phyloP scores from a whole-genome alignment of 495 filamentous ascomycete species.

The Staphylotrichum longicolle region DNA sequence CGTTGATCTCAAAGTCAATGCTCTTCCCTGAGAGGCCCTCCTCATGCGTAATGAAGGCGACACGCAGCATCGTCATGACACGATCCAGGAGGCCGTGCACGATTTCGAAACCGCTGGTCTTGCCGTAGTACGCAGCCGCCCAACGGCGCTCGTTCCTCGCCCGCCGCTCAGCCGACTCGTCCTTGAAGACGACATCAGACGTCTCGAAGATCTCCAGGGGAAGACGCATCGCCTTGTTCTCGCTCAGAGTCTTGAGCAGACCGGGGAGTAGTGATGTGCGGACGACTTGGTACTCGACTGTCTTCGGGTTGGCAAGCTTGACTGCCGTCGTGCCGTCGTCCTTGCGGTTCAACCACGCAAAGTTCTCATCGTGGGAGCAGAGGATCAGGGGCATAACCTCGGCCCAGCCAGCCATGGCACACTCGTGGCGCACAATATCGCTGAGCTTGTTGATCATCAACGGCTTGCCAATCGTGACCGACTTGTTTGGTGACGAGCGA shows the following conservation, averaged over 20 bases:
- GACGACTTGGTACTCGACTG: slow-evolving; percentile 92
- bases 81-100: slow-evolving; percentile 93
- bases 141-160: slow-evolving; percentile 90
- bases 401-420: slow-evolving; percentile 91
- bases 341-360: slow-evolving; percentile 87
- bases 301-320: slow-evolving; percentile 92
- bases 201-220: slow-evolving; percentile 94
- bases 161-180: slow-evolving; percentile 71
- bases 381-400: slow-evolving; percentile 96
- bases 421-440: slow-evolving; percentile 87
- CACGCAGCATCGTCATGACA: slow-evolving; percentile 87
- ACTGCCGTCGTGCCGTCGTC: slow-evolving; percentile 86
- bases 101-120: slow-evolving; percentile 92
- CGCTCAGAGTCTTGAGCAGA: slow-evolving; percentile 88
- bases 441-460: slow-evolving; percentile 89
- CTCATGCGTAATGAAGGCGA: slow-evolving; percentile 71
- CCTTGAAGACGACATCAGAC: slow-evolving; percentile 89
- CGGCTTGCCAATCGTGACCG: slow-evolving; percentile 80
- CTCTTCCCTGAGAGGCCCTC: slow-evolving; percentile 60
- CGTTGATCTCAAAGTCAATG: slow-evolving; percentile 47
- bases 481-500: slow-evolving; percentile 74
- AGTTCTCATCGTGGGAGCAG: slow-evolving; percentile 98
- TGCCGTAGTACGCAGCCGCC: slow-evolving; percentile 91
- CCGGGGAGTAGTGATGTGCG: slow-evolving; percentile 87
- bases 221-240: slow-evolving; percentile 86